Evolutionary conservation across 768 basidiomycete genomes (phyloP).

Genomic region (Dioszegia crocea): DNA sequence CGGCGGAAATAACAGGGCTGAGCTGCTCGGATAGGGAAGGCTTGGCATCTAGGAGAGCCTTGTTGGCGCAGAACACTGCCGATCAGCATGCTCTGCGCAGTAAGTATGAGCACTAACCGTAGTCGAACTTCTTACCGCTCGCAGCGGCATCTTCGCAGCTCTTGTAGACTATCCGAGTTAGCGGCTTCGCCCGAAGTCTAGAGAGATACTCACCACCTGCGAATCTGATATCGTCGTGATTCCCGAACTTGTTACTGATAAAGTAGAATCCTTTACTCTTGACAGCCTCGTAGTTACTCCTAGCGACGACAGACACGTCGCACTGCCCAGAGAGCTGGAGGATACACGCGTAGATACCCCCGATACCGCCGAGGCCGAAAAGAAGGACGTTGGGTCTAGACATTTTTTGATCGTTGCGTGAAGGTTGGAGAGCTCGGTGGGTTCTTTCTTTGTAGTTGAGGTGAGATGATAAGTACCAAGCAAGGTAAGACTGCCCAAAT

Average conservation of each 20-base stretch:
- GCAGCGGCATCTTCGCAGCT: constrained; percentile 39
- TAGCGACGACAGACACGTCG: constrained; percentile 42
- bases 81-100: neutral
- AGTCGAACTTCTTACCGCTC: constrained; percentile 26
- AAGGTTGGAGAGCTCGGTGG: neutral
- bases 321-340: constrained; percentile 34
- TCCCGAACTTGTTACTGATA: constrained; percentile 33
- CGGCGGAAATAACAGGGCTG: constrained; percentile 26
- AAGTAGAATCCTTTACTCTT: constrained; percentile 39
- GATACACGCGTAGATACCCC: constrained; percentile 47
- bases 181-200: neutral
- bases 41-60: constrained; percentile 44
- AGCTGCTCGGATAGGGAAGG: constrained; percentile 42
- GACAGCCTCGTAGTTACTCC: constrained; percentile 40
- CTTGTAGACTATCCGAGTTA: constrained; percentile 27
- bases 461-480: too few species aligned
- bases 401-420: constrained; percentile 11
- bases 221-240: constrained; percentile 39
- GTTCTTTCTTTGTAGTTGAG: neutral
- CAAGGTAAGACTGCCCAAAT: too few species aligned
- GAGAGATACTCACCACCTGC: constrained; percentile 34
- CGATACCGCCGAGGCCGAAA: constrained; percentile 47
- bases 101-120: constrained; percentile 20
- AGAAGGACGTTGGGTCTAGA: constrained; percentile 34
- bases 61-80: constrained; percentile 43